Evolutionary conservation across 1,139 yeast species (phyloP).

Genomic region (Sugiyamaella sp.): DNA sequence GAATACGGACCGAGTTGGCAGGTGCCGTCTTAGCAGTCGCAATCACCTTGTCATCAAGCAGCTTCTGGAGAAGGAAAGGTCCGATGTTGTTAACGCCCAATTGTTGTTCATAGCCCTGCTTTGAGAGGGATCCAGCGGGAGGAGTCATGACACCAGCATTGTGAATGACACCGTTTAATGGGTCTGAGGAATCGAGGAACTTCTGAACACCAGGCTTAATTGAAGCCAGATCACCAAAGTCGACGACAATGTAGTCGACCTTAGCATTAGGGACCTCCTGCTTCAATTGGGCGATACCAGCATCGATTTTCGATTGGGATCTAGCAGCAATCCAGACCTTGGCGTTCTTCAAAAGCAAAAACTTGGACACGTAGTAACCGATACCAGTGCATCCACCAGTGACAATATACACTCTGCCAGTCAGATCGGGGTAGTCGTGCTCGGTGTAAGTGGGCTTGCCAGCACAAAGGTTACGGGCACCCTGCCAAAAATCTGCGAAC

Average conservation of each 20-base stretch:
- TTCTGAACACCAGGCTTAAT: slow-evolving; percentile 48
- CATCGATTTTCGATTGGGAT: slow-evolving; percentile 42
- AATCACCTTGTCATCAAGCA: slow-evolving; percentile 49
- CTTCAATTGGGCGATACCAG: slow-evolving; percentile 42
- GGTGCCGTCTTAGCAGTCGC: slow-evolving; percentile 40
- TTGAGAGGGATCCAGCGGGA: slow-evolving; percentile 44
- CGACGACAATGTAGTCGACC: slow-evolving; percentile 40
- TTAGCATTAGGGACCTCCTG: slow-evolving; percentile 34
- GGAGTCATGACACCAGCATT: slow-evolving; percentile 54
- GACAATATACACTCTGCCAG: slow-evolving; percentile 48
- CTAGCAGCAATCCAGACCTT: slow-evolving; percentile 50
- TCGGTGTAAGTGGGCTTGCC: slow-evolving; percentile 42
- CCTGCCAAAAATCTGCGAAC: slow-evolving; percentile 21
- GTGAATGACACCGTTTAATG: slow-evolving; percentile 40
- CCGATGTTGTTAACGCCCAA: slow-evolving; percentile 57
- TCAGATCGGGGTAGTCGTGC: slow-evolving; percentile 49
- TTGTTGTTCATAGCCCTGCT: slow-evolving; percentile 55
- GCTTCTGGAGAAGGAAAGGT: slow-evolving; percentile 53
- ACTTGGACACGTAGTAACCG: slow-evolving; percentile 48
- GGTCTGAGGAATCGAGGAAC: slow-evolving; percentile 36
- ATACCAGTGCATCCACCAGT: slow-evolving; percentile 56
- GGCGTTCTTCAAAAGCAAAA: slow-evolving; percentile 50
- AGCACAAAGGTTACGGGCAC: slow-evolving; percentile 19
- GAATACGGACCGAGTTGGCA: slow-evolving; percentile 41
- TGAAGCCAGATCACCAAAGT: slow-evolving; percentile 51